Evolutionary conservation across 805 yeast genomes (phyloP).

Genomic region (Candida lessepsii): DNA sequence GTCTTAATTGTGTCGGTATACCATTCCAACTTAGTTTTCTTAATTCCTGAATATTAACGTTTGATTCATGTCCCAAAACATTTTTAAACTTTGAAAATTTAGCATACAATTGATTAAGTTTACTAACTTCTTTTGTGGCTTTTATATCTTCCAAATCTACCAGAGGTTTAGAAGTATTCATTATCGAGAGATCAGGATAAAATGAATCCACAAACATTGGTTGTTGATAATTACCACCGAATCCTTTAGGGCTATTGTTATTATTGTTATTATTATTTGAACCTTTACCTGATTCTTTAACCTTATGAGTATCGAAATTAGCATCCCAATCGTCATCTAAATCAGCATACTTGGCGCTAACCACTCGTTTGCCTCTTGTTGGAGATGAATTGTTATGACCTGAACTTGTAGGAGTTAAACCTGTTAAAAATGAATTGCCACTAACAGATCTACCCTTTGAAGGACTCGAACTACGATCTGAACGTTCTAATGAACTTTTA

Average conservation of each 20-base stretch:
- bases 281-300: constrained; percentile 10
- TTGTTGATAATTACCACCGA: constrained; percentile 12
- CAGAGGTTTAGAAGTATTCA: constrained; percentile 25
- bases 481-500: constrained; percentile 1
- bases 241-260: background rate
- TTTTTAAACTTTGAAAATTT: constrained; percentile 67
- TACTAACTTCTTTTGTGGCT: constrained; percentile 49
- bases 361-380: constrained; percentile 11
- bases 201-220: constrained; percentile 33
- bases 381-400: constrained; percentile 7
- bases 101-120: constrained; percentile 56
- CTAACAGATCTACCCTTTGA: constrained; percentile 14
- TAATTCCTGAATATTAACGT: constrained; percentile 65
- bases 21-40: constrained; percentile 93
- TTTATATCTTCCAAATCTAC: constrained; percentile 41
- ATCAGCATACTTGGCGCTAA: constrained; percentile 52
- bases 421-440: constrained; percentile 10
- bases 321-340: constrained; percentile 93
- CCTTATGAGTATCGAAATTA: constrained; percentile 40
- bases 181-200: constrained; percentile 35
- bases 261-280: background rate
- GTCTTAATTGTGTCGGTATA: constrained; percentile 75
- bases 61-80: constrained; percentile 49
- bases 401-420: constrained; percentile 14
- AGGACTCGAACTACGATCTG: constrained; percentile 1